Base-by-base conservation (phyloP, 176 grass and related monocot genomes). In the Musa itinerans region DNA sequence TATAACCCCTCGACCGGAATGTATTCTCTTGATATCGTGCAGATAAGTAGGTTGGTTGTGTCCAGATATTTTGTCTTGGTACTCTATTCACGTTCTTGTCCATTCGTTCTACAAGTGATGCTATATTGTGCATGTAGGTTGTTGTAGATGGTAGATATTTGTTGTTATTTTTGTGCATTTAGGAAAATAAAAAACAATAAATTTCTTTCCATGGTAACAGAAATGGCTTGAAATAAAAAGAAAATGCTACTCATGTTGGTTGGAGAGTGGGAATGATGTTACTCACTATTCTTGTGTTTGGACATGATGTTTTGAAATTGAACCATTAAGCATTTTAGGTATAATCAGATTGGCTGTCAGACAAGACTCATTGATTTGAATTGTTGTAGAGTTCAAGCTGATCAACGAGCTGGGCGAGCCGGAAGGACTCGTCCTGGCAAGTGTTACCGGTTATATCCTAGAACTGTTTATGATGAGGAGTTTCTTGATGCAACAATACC, bases 1-100 rank as follows among this genome's bases (percentile, higher is more conserved):
- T 97, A 97, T 79, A 97, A 97, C 72, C 93, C 93, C 27, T 90
- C 85, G 22, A 88, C 81, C 72, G 93, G 93, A 87, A 92, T 97
- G 93, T 92, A 97, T 83, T 97, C 93, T 78, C 90, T 97, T 83
- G 93, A 97, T 90, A 81, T 92, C 58, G 87, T 97, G 74, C 85
- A 97, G 59, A 97, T 97, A 76, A 97, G 93, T 86, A 97, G 87
- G 90, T 97, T 83, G 55, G 78, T 78, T 54, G 69, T 83, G 50
- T 73, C 50, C 8, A 65, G 34, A 78, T 62, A 12, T 78, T 70
- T 52, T n/a, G 7, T 69, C 16, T 50, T 50, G 3, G 17, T 11
- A 20, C 34, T 29, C 9, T 68, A 15, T 25, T 49, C 17, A 13
- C 1, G 63, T 65, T 65, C 26, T 34, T 68, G 16, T 26, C 3